Evolutionary conservation across 257 asterid species (phyloP), one percentile per base, ranked within the genome.

Genomic region (Datura wrightii): DNA sequence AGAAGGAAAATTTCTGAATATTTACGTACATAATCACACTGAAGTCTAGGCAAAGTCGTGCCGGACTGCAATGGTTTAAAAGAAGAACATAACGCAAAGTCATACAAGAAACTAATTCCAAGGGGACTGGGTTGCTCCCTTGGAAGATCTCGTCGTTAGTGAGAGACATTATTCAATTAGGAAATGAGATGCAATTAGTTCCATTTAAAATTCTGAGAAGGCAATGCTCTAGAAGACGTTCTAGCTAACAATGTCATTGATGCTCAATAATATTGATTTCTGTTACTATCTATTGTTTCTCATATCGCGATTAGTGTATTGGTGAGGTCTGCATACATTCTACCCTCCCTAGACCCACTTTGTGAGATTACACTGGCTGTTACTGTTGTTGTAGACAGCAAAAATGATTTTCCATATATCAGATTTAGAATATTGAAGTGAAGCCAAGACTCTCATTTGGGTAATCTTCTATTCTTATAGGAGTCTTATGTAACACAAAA

Each of bases 141-240:
- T 63, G 18, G 18, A 63, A 63, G 71, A 34, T 63, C 8, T 5
- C 9, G 9, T 63, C 70, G 4, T 60, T 10, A 63, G 42, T 63
- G 41, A 63, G 16, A 10, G 8, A 34, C 71, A 31, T 63, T 63
- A 36, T 31, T 31, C 16, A 2, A 58, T 58, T 58, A n/a, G 13
- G 34, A 58, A 58, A 58, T 63, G 71, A 63, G 71, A 63, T 31
- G 71, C 71, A 63, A 63, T 31, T 10, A 11, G 71, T 31, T 63
- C 8, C 9, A 16, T 31, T 34, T 11, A 63, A 63, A 31, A 11
- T 11, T 63, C 42, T 31, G 8, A 34, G 39, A 31, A 63, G 18
- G 42, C 70, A 63, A 63, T 10, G 18, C 18, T 31, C 7, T 31
- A 63, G 9, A 34, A 10, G 71, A 63, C 1, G 18, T 63, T 63